phyloP scores from a whole-genome alignment of 2,329 filamentous ascomycete genomes.

The Volutella citrinella region DNA sequence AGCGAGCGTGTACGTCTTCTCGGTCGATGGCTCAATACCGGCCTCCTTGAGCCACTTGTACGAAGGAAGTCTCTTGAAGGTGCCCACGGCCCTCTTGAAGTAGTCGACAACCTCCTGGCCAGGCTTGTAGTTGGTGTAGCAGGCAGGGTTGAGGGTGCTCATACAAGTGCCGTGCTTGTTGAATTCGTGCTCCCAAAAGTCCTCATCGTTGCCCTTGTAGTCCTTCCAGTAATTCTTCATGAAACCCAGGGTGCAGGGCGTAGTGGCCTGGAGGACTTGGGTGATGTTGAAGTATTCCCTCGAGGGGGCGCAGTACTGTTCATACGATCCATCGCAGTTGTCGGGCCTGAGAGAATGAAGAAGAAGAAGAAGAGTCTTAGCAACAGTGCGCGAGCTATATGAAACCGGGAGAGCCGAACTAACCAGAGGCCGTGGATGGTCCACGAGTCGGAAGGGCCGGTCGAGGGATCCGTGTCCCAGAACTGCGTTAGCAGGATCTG shows the following conservation, averaged over 20 bases:
- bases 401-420: too few relatives aligned
- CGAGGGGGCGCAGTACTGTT: slow-evolving; percentile 60
- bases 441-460: slow-evolving; percentile 50
- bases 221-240: slow-evolving; percentile 74
- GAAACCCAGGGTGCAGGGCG: slow-evolving; percentile 56
- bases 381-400: too few relatives aligned
- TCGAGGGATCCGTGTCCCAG: slow-evolving; percentile 66
- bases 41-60: slow-evolving; percentile 61
- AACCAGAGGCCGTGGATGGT: too few relatives aligned
- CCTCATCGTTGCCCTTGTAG: slow-evolving; percentile 59
- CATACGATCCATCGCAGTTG: slow-evolving; percentile 68
- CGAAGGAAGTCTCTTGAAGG: slow-evolving; percentile 66
- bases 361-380: slow-evolving; percentile 49
- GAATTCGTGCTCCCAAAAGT: slow-evolving; percentile 75
- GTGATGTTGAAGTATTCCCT: slow-evolving; percentile 66
- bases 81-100: slow-evolving; percentile 61
- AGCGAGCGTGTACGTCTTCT: slow-evolving; percentile 55
- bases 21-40: slow-evolving; percentile 53
- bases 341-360: slow-evolving; percentile 69
- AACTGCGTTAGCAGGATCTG: slow-evolving; percentile 73
- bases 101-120: slow-evolving; percentile 68
- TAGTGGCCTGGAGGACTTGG: slow-evolving; percentile 48
- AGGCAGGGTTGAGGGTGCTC: slow-evolving; percentile 63
- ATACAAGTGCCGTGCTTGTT: slow-evolving; percentile 74
- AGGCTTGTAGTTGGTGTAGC: slow-evolving; percentile 60